Evolutionary conservation across 2,329 filamentous ascomycete species (phyloP), one percentile per base, ranked within the genome.

Genomic region (Cordyceps cicadae): DNA sequence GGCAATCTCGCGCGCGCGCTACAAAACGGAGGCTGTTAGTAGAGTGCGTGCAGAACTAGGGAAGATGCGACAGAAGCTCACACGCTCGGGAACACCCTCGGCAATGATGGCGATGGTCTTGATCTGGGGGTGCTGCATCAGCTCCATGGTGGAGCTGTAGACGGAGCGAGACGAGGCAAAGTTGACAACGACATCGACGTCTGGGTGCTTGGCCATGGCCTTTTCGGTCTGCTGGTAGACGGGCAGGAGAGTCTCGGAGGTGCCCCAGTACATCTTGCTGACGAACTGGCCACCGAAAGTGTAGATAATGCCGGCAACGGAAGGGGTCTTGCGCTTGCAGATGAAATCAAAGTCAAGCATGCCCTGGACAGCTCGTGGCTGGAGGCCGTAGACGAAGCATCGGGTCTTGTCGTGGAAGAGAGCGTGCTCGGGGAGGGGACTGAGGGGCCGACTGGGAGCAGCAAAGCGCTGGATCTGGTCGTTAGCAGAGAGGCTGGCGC

Each of bases 211-310:
- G 77, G 86, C 85, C 74, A 97, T 87, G 70, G 94, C 94, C 84
- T 97, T 96, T 69, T 86, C 81, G 54, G 92, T 89, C 72, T 90
- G 85, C 81, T 99, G 93, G 86, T 99, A 99, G 75, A 99, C 94
- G 65, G 94, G 94, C 70, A 99, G 86, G 67, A 99, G 87, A 65
- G 94, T 99, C 84, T 99, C 94, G 81, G 92, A 97, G 74, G 94
- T 99, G 73, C 94, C 94, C 94, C 94, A 99, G 89, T 99, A 99
- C 94, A 99, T 97, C 88, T 99, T 99, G 87, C 92, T 97, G 75
- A 99, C 94, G 87, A 99, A 99, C 81, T 99, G 94, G 69, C 94
- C 94, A 76, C 94, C 94, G 74, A 99, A 99, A 70, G 94, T 97
- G 84, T 99, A 99, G 84, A 99, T 97, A 80, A 99, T 97, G 75